Conservation (phyloP, 1,139 yeast genomes). For the Geotrichum citri-aurantii region DNA sequence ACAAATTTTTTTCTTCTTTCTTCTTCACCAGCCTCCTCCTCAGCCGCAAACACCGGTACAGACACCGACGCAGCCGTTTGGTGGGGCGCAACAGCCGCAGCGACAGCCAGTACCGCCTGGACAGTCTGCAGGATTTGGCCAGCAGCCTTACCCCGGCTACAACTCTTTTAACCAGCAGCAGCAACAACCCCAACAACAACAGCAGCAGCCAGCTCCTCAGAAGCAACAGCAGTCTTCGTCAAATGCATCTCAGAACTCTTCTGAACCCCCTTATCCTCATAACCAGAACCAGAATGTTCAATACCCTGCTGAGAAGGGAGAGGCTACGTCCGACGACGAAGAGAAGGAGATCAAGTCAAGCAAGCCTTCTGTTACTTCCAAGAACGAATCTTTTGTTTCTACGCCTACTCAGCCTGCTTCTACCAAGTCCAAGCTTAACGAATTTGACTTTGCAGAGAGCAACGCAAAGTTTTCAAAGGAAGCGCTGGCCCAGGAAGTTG, state of each 20-base stretch:
- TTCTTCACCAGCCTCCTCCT: neutral
- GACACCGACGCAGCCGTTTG: neutral
- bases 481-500: conserved; percentile 26
- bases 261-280: conserved; percentile 10
- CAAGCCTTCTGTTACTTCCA: conserved; percentile 16
- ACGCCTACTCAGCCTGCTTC: conserved; percentile 38
- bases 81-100: conserved; percentile 6
- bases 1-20: neutral
- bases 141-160: conserved; percentile 2
- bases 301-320: neutral
- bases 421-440: conserved; percentile 29
- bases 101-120: conserved; percentile 9
- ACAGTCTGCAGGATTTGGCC: conserved; percentile 3
- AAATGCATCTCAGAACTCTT: neutral
- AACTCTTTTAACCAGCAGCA: neutral
- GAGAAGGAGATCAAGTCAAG: neutral
- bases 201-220: neutral
- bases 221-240: neutral
- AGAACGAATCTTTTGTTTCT: conserved; percentile 33
- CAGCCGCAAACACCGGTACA: conserved; percentile 6
- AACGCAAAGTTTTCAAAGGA: conserved; percentile 54
- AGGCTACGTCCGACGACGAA: neutral
- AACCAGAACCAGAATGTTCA: neutral
- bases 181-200: neutral
- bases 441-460: conserved; percentile 61